Conservation (phyloP, 2,329 filamentous ascomycete species). For the Trichoderma simmonsii region DNA sequence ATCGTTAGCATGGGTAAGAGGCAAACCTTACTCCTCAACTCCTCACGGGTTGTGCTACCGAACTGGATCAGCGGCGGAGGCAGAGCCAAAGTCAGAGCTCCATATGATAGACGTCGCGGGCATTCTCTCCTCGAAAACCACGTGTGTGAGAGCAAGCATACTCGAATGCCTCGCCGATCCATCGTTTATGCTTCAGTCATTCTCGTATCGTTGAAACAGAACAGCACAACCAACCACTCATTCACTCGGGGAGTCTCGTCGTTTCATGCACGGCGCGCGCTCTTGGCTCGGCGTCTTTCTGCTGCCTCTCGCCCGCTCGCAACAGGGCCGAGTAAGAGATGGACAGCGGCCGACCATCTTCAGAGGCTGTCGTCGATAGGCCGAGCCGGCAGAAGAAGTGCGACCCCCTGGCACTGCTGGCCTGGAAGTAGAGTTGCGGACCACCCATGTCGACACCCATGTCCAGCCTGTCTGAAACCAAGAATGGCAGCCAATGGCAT, state of each 20-base stretch:
- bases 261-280: conserved; percentile 15
- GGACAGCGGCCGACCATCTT: background rate
- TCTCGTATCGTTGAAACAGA: background rate
- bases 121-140: background rate
- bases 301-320: background rate
- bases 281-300: conserved; percentile 9
- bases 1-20: background rate
- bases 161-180: background rate
- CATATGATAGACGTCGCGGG: background rate
- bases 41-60: background rate
- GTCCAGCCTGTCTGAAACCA: conserved; percentile 3
- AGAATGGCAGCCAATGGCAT: conserved; percentile 6
- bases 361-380: conserved; percentile 1
- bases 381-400: background rate
- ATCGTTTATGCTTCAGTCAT: background rate
- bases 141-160: background rate
- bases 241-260: conserved; percentile 19
- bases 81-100: background rate
- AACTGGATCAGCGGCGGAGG: background rate
- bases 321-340: conserved; percentile 4
- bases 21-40: background rate
- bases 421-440: background rate
- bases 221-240: background rate
- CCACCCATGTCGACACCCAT: background rate
- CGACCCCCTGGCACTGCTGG: background rate